These are phyloP conservation scores for Paramecium primaurelia DNA, from an alignment of 73 alveolate genomes.

Conservation along the genomic window DNA sequence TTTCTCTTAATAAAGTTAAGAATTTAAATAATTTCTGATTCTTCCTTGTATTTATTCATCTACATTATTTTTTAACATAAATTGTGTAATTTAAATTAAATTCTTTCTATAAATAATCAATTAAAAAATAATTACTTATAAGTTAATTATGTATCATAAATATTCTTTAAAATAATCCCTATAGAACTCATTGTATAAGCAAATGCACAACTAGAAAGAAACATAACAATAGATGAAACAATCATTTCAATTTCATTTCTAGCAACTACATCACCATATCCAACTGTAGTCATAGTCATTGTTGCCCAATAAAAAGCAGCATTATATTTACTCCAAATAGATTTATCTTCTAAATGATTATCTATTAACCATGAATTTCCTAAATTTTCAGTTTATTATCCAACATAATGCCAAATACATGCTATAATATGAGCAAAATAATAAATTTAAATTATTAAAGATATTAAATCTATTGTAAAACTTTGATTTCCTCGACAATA, in stretches of 20 bases:
- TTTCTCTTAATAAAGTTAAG: neutral
- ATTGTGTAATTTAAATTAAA: neutral
- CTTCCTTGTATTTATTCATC: neutral
- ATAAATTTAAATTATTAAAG: neutral
- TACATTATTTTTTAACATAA: neutral
- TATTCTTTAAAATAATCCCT: neutral
- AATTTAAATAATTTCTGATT: neutral
- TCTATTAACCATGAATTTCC: neutral
- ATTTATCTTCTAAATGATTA: neutral
- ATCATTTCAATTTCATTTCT: neutral
- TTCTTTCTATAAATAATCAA: neutral
- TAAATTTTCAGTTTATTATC: neutral
- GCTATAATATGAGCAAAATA: slow-evolving; percentile 21
- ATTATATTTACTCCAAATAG: neutral
- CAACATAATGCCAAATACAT: slow-evolving; percentile 24
- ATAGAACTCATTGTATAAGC: slow-evolving; percentile 3
- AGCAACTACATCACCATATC: neutral
- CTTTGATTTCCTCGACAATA: neutral
- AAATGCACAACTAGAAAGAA: neutral
- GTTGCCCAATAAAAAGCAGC: slow-evolving; percentile 36
- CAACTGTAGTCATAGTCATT: slow-evolving; percentile 16
- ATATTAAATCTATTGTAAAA: neutral
- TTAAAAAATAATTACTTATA: neutral
- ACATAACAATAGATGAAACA: neutral
- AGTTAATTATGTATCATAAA: neutral